These are phyloP conservation scores for Salvia splendens DNA, from an alignment of 257 asterid genomes.

Conservation along the genomic window DNA sequence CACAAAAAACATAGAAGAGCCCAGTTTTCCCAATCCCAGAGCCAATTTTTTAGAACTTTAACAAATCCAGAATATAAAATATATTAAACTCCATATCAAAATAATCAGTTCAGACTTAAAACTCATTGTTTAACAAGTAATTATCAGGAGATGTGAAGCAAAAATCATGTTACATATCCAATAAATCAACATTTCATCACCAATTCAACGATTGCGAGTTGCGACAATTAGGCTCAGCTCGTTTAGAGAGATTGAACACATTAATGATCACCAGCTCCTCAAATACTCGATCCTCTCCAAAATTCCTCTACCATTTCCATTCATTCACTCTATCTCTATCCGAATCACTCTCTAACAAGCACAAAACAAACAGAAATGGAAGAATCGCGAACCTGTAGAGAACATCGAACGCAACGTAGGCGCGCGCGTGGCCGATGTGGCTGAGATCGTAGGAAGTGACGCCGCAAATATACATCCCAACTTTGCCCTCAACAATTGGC, in stretches of 20 bases:
- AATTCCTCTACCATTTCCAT: not conserved
- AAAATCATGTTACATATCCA: not conserved
- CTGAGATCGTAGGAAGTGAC: constrained; percentile 83
- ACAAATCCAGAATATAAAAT: not conserved
- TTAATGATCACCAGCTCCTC: not conserved
- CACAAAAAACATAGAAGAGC: not conserved
- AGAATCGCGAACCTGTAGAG: constrained; percentile 56
- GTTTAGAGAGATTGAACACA: no score
- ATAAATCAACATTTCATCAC: not conserved
- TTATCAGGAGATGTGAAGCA: not conserved
- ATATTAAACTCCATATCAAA: not conserved
- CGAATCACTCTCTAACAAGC: no score
- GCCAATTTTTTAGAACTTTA: not conserved
- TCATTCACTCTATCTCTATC: not conserved
- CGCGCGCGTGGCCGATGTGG: constrained; percentile 90
- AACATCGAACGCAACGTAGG: constrained; percentile 81
- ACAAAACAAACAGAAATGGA: not conserved
- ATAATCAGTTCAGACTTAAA: not conserved
- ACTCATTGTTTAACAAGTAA: not conserved
- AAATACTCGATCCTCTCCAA: not conserved
- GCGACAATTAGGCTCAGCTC: not conserved
- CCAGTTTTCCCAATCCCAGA: not conserved
- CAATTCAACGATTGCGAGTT: not conserved
- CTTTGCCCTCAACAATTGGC: constrained; percentile 62
- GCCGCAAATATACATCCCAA: constrained; percentile 80